phyloP scores from a whole-genome alignment of 305 asterid species.

The Ruellia speciosa region DNA sequence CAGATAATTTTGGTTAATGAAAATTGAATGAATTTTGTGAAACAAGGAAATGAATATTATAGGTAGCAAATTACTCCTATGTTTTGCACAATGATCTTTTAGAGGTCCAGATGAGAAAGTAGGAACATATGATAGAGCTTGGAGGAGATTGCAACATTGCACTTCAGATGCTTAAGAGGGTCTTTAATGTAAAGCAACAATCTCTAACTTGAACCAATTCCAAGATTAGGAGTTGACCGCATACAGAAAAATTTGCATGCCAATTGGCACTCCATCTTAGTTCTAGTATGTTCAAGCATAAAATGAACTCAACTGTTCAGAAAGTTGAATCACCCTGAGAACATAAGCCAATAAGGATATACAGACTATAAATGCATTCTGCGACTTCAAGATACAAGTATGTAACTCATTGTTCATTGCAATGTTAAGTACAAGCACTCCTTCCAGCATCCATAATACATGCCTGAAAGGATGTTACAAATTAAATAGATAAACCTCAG shows the following conservation, averaged over 20 bases:
- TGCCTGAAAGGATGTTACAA: not conserved
- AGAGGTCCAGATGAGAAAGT: not conserved
- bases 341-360: not conserved
- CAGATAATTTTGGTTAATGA: conserved; percentile 11
- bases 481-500: not conserved
- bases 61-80: not conserved
- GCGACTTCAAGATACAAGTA: not conserved
- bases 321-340: not conserved
- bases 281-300: not conserved
- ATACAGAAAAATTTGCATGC: too few species aligned
- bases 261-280: not conserved
- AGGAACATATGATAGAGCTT: not conserved
- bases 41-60: not conserved
- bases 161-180: not conserved
- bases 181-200: not conserved
- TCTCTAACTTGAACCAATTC: too few species aligned
- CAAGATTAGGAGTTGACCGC: too few species aligned
- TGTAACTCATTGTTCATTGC: not conserved
- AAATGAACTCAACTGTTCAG: not conserved
- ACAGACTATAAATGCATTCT: not conserved
- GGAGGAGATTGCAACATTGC: not conserved
- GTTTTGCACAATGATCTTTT: not conserved
- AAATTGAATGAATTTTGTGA: not conserved
- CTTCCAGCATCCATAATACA: not conserved
- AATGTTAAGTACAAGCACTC: not conserved